Evolutionary conservation across 805 yeast genomes (phyloP), one percentile per base, ranked within the genome.

Genomic region (Ogataea kodamae): DNA sequence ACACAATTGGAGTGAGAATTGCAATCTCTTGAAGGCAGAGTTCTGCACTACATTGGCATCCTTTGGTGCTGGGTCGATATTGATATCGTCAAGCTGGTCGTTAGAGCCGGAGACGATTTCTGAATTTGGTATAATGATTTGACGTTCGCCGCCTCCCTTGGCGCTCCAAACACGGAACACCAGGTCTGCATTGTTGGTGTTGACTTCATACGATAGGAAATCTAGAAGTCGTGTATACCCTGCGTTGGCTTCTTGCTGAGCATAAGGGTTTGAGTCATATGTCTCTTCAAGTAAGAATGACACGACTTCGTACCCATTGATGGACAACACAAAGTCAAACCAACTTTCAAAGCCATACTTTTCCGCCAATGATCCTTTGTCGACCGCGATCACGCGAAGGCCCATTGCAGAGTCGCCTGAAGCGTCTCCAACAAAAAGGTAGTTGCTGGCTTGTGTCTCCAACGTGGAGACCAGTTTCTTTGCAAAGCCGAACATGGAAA

Each of bases 291-390:
- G 31, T 6, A 52, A 16, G 22, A 52, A 50, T 0, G 48, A 30
- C 5, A 68, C 65, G 14, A 78, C 49, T 12, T 81, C 83, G 43
- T 74, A 80, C 27, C 84, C 86, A 48, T 90, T 85, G 37, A 88
- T 65, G 1, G 83, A 81, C n/a, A 87, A 70, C 21, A 90, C 76
- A 54, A 71, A 90, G 55, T 90, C 98, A 52, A 90, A 92, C 76
- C 86, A 82, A 7, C 92, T 69, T 58, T 88, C 94, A 18, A 92
- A 55, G 3, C 82, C 84, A 15, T 67, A 62, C 18, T 61, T 65
- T 6, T 60, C 57, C 10, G 73, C 81, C 9, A 62, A 59, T 0
- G 82, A 73, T 33, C 58, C 61, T 19, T 59, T 55, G 22, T 60
- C 64, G 2, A 75, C 74, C 17, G 66, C 61, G 2, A 82, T 49